Conservation (phyloP, 116 monocot species). For the Cymodocea nodosa region DNA sequence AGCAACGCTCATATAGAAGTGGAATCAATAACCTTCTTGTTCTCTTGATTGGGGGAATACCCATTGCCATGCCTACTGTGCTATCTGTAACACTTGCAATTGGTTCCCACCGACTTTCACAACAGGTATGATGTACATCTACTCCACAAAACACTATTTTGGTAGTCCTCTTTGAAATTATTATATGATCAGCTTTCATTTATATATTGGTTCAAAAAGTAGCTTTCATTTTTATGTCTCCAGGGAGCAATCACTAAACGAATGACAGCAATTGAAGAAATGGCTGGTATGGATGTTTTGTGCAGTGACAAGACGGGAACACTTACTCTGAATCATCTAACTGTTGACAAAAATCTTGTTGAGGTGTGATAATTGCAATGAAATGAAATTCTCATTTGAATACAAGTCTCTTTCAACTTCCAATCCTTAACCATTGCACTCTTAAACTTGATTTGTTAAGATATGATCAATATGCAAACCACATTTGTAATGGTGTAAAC, state of each 20-base stretch:
- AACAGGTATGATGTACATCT: constrained; percentile 23
- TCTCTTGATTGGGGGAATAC: constrained; percentile 68
- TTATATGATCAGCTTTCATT: background rate
- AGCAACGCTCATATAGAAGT: constrained; percentile 39
- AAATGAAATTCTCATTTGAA: too few species aligned
- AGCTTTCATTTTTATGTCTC: constrained; percentile 1
- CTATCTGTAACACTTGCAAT: constrained; percentile 61
- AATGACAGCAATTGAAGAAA: constrained; percentile 60
- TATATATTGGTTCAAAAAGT: too few species aligned
- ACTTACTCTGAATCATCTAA: constrained; percentile 46
- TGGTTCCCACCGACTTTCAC: constrained; percentile 55
- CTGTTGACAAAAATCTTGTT: constrained; percentile 41
- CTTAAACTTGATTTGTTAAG: too few species aligned
- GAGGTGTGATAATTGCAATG: constrained; percentile 22
- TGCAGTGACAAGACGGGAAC: constrained; percentile 77
- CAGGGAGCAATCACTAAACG: constrained; percentile 63
- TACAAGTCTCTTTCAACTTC: too few species aligned
- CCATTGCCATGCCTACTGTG: constrained; percentile 75
- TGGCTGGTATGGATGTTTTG: constrained; percentile 73
- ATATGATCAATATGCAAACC: too few species aligned
- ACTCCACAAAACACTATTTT: background rate
- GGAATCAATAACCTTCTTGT: constrained; percentile 74
- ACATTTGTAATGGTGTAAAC: too few species aligned
- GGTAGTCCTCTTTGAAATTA: background rate
- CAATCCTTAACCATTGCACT: too few species aligned